Conservation (phyloP, 2,329 filamentous ascomycete species). For the Fusarium sulawesiense region DNA sequence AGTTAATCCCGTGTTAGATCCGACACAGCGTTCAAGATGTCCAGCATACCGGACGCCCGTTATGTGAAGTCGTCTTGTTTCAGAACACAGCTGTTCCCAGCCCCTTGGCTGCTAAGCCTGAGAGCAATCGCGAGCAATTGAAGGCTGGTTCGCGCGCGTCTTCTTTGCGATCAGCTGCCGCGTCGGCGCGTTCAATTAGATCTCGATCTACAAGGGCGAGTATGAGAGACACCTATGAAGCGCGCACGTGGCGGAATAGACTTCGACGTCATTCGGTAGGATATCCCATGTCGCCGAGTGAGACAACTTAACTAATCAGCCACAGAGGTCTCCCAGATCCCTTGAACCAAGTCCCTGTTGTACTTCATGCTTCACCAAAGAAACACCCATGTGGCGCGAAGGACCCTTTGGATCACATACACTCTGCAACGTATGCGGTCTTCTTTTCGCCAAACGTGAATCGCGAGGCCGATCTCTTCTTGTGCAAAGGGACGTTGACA, state of each 20-base stretch:
- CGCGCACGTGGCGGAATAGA: conserved; percentile 24
- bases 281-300: too few relatives aligned
- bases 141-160: conserved; percentile 3
- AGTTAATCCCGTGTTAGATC: conserved; percentile 1
- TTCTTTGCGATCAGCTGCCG: conserved; percentile 1
- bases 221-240: conserved; percentile 19
- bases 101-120: background rate
- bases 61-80: conserved; percentile 17
- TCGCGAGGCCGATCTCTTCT: background rate
- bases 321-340: conserved; percentile 4
- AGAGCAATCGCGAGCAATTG: background rate
- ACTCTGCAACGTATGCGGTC: conserved; percentile 20
- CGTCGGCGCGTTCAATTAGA: background rate
- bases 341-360: conserved; percentile 6
- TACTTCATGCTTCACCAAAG: conserved; percentile 24
- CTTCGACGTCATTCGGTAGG: conserved; percentile 20
- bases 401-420: conserved; percentile 25
- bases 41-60: background rate
- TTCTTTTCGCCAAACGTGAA: conserved; percentile 18
- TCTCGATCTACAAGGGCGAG: background rate
- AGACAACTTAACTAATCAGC: background rate
- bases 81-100: conserved; percentile 16
- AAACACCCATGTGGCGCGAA: conserved; percentile 22
- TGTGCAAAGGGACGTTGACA: background rate
- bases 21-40: conserved; percentile 14